Base-by-base conservation (phyloP, 2,329 filamentous ascomycete genomes). In the Leptographium radiaticola region DNA sequence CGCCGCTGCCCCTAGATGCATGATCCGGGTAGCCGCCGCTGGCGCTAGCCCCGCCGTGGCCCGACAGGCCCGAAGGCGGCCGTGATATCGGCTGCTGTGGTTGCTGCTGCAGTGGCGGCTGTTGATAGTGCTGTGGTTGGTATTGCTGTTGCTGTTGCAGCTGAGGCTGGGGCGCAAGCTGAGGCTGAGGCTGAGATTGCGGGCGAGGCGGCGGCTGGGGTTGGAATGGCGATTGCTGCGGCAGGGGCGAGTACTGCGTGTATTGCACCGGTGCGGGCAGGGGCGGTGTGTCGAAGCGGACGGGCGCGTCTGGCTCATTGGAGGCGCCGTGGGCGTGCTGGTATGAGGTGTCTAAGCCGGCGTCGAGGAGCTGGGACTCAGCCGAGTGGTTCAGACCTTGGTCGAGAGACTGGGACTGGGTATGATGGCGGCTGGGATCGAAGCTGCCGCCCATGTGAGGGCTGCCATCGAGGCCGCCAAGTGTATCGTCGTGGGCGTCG, bases 11-110 rank as follows among this genome's bases (percentile, higher is more conserved):
- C 60, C 68, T 63, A 57, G 74, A 63, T 25, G 68, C 68, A 36
- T 76, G 74, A 52, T 79, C 76, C 45, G 66, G 66, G 59, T 71
- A 69, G 31, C 65, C 59, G 48, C 68, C 67, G 2, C 51, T 38
- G 31, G 68, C 55, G 67, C 56, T 65, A 61, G 71, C 72, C 42
- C 66, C 62, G 54, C 63, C 68, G 40, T 65, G 62, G 47, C 66
- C 67, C 16, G 76, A 80, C 39, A 80, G 67, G 45, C 75, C 75
- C 31, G 78, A 81, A 5, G 77, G 71, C 6, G 78, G 77, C 52
- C 78, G 71, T 53, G 77, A 80, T 62, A 75, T 70, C 30, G 68
- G 66, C 51, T 69, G 65, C 38, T 71, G 68, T 7, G 73, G 65
- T 1, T 73, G 72, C 53, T 74, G 73, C 48, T 57, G 53, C 15